Base-by-base conservation (phyloP, 305 asterid genomes). In the Fraxinus ornus region DNA sequence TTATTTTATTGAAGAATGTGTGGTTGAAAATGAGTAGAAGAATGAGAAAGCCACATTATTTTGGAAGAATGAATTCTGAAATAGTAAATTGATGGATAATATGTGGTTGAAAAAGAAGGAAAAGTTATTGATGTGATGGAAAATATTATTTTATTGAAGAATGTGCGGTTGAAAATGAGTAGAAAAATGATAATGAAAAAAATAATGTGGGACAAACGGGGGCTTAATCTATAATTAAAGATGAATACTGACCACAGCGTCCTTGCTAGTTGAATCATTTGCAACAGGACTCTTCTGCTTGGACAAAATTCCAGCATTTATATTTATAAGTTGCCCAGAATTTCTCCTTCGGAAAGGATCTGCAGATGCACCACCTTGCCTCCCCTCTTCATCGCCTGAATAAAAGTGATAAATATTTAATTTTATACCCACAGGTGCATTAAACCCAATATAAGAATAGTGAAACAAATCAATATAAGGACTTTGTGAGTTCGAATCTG, bases 201-300 rank as follows among this genome's bases (percentile, higher is more conserved):
- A n/a, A n/a, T n/a, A n/a, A n/a, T n/a, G n/a, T n/a, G n/a, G n/a
- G n/a, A n/a, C n/a, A n/a, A n/a, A n/a, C n/a, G n/a, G n/a, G n/a
- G n/a, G n/a, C n/a, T n/a, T 74, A 68, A 81, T 26, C 26, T 33
- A 80, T 44, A 60, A 79, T 72, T 49, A 83, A 75, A 82, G 17
- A 73, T 57, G 62, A 77, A 36, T 57, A 86, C 95, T 91, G 84
- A 94, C 99, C 93, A 86, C 75, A 79, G 94, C 98, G 81, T 96
- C 99, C 87, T 88, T 94, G 97, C 97, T 91, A 12, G 90, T 82
- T 73, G 95, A 88, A 85, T 92, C 99, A 88, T 88, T 93, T 86
- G 91, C 87, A 78, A 87, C 87, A 52, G 98, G 98, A 85, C 93
- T 93, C 87, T 85, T 94, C 87, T 92, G 95, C 86, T 89, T 89